Conservation (phyloP, 1,284 basidiomycete genomes). For the Pseudozyma hubeiensis region DNA sequence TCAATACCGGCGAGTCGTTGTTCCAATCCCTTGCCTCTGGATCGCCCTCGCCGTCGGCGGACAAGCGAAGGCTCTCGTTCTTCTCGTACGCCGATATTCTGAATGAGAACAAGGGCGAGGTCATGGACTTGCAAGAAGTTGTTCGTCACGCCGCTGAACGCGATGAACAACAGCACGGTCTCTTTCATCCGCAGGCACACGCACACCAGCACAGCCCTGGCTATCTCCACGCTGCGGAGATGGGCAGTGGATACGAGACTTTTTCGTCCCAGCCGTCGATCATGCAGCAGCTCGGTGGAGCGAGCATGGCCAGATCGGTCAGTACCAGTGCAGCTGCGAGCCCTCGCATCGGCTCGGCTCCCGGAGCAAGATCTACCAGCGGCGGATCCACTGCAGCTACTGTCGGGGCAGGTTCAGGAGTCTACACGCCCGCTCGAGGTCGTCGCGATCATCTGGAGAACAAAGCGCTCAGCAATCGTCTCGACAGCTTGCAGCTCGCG, state of each 20-base stretch:
- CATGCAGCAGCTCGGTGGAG: slow-evolving; percentile 48
- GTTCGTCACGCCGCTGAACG: slow-evolving; percentile 47
- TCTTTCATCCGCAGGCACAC: slow-evolving; percentile 14
- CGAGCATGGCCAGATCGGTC: slow-evolving; percentile 37
- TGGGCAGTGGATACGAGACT: slow-evolving; percentile 18
- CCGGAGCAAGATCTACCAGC: slow-evolving; percentile 13
- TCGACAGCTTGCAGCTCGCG: slow-evolving; percentile 42
- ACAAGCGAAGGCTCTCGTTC: slow-evolving; percentile 62
- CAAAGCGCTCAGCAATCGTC: slow-evolving; percentile 41
- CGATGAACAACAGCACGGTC: slow-evolving; percentile 49
- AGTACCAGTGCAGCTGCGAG: slow-evolving; percentile 43
- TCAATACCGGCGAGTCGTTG: slow-evolving; percentile 36
- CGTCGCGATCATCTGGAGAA: slow-evolving; percentile 45
- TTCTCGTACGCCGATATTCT: slow-evolving; percentile 65
- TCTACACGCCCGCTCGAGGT: slow-evolving; percentile 32
- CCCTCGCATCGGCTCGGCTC: slow-evolving; percentile 17
- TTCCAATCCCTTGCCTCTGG: slow-evolving; percentile 45
- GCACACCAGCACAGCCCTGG: background rate
- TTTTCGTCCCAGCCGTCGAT: slow-evolving; percentile 41
- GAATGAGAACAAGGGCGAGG: slow-evolving; percentile 59
- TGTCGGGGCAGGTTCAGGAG: slow-evolving; percentile 12
- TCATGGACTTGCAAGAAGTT: slow-evolving; percentile 55
- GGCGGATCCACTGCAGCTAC: slow-evolving; percentile 1
- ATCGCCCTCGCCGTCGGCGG: slow-evolving; percentile 41
- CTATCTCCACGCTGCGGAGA: slow-evolving; percentile 8